A percentile compares a stretch with the other conserved stretches of the same genome.
phyloP scores from a whole-genome alignment of 2,329 filamentous ascomycete genomes.

The Apiospora aurea region DNA sequence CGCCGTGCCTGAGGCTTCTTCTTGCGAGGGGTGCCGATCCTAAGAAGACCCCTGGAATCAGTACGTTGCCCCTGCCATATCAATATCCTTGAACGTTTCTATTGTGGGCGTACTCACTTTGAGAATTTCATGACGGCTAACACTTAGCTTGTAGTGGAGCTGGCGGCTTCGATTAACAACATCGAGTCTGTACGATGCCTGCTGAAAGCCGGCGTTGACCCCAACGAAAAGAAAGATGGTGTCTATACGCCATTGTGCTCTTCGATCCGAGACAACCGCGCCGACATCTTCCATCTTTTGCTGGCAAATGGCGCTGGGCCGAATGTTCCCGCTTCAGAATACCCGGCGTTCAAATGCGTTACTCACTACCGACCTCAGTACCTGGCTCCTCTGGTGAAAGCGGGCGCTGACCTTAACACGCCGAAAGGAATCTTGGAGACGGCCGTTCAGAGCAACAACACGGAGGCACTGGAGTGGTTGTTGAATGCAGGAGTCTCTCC shows the following conservation, averaged over 20 bases:
- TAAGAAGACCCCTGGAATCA: conserved; percentile 66
- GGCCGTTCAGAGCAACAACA: conserved; percentile 67
- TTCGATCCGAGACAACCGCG: conserved; percentile 70
- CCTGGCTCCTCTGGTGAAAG: conserved; percentile 64
- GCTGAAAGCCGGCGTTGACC: conserved; percentile 64
- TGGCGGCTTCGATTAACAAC: conserved; percentile 69
- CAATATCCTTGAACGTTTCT: neutral
- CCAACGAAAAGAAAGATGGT: conserved; percentile 69
- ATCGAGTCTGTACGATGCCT: conserved; percentile 66
- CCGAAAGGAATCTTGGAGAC: conserved; percentile 72
- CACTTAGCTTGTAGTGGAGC: conserved; percentile 54
- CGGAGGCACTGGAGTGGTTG: conserved; percentile 66
- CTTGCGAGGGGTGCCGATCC: conserved; percentile 65
- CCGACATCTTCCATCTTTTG: conserved; percentile 67
- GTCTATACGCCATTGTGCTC: conserved; percentile 73
- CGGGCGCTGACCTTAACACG: conserved; percentile 64
- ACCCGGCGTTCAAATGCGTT: conserved; percentile 72
- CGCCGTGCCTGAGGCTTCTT: conserved; percentile 64
- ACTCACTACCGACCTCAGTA: conserved; percentile 69
- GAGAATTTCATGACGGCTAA: neutral
- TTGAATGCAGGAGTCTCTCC: conserved; percentile 65
- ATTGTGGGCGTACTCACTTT: neutral
- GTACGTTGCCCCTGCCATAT: neutral
- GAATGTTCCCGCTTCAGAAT: conserved; percentile 68
- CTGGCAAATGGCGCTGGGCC: conserved; percentile 65